Base-by-base conservation (phyloP, 176 grass and related monocot species). In the Pharus latifolius region DNA sequence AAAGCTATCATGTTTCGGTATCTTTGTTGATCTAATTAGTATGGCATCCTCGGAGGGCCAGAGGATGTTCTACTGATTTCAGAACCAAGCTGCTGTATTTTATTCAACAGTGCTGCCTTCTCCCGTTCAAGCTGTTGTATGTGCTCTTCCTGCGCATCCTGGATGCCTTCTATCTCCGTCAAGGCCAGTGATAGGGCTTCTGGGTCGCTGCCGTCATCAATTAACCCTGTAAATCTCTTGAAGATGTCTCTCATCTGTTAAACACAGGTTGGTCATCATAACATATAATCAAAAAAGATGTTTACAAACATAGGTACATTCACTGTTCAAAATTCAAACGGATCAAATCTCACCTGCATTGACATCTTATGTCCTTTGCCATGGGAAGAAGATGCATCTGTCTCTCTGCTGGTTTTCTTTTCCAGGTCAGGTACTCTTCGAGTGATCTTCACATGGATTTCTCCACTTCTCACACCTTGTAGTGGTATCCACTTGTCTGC, bases 401-500 rank as follows among this genome's bases (percentile, higher is more conserved):
- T 75, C 60, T 69, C 76, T 1, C 71, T 34, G 62, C 59, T 48
- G 17, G 42, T 23, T 60, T 57, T 88, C 50, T 87, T 93, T 50
- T 72, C 63, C 1, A 84, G 32, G 44, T 86, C 73, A 4, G 67
- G 67, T 2, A 75, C 35, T 43, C 61, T 85, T 30, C 90, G 75
- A 1, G 69, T 37, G 15, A 99, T 82, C 34, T 83, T 86, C 6
- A 94, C 84, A 57, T 74, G 84, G 42, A 99, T 86, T 63, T 99
- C 84, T 48, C 95, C 87, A 3, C 54, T 94, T 75, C 53, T 90
- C 53, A 88, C 87, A 17, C 87, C 90, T 91, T 94, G 87, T 27
- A 99, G 90, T 0, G 82, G 84, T 74, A 99, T 86, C 95, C 95
- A 99, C 59, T 85, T 91, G 24, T 91, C 79, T 0, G 82, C 85